These are phyloP conservation scores for Pseudopithomyces chartarum DNA, from an alignment of 2,329 filamentous ascomycete species.

Conservation along the genomic window DNA sequence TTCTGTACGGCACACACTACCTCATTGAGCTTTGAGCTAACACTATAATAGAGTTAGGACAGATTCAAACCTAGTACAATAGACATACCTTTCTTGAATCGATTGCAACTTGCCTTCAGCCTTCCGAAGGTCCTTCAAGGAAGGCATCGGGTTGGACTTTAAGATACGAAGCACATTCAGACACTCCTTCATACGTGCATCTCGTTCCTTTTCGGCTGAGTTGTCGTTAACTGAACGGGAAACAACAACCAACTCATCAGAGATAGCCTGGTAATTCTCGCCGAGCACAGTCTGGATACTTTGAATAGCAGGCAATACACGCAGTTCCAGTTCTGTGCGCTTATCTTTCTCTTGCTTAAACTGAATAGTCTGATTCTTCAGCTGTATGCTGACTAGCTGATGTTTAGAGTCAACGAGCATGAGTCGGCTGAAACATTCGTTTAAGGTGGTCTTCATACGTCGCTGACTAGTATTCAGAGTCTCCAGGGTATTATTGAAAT, in stretches of 20 bases:
- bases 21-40: conserved; percentile 22
- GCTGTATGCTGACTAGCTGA: conserved; percentile 11
- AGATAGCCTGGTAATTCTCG: conserved; percentile 12
- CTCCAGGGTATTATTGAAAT: conserved; percentile 17
- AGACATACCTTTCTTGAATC: conserved; percentile 24
- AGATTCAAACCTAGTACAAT: not conserved
- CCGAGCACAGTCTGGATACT: conserved; percentile 19
- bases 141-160: conserved; percentile 21
- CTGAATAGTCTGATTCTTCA: conserved; percentile 17
- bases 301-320: conserved; percentile 22
- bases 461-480: conserved; percentile 17
- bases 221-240: conserved; percentile 14
- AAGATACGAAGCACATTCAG: conserved; percentile 22
- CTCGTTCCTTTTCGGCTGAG: not conserved
- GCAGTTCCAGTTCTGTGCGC: conserved; percentile 26
- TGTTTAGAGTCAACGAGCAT: conserved; percentile 18
- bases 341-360: conserved; percentile 27
- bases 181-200: conserved; percentile 22
- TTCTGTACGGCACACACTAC: conserved; percentile 9
- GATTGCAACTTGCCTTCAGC: conserved; percentile 29
- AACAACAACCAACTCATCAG: conserved; percentile 20
- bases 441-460: conserved; percentile 16
- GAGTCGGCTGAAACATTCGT: conserved; percentile 23
- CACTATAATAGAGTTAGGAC: conserved; percentile 12
- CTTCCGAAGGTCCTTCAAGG: conserved; percentile 24